Evolutionary conservation across 768 basidiomycete species (phyloP), one percentile per base, ranked within the genome.

Genomic region (Mycena vitilis): DNA sequence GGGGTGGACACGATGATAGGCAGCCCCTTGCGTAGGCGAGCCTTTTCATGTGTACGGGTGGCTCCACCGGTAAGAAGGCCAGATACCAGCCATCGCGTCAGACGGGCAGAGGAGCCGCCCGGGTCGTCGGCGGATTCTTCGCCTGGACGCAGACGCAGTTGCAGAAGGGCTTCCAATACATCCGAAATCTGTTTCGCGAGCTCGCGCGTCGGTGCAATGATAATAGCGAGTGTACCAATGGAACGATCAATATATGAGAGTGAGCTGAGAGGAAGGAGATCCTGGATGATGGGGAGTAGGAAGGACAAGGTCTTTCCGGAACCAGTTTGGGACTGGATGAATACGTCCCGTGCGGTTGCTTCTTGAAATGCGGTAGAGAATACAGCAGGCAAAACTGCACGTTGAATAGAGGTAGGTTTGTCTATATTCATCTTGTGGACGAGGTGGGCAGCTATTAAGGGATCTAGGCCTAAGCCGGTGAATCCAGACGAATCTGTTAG

Each of bases 1-100:
- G 98, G 98, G 0, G 98, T 99, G 10, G 95, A 91, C 30, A 99
- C 96, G 52, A 99, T 87, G 71, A 99, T 95, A 0, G 98, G 96
- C 20, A 97, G 78, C 52, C 98, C 98, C 79, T 99, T 99, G 47
- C 98, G 87, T 66, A 99, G 84, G 45, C 95, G 89, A 8, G 96
- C 95, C 78, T 99, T 99, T 81, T 99, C 98, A 80, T 99, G 98
- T 0, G 92, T 86, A 10, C 95, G 87, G 2, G 95, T 98, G 20
- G 95, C 89, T n/a, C 98, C 98, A 71, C 98, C 98, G 13, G 93
- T 94, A 11, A 99, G 86, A 12, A 99, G 81, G 7, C 97, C 95
- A 1, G 97, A 94, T 10, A 98, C 95, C 22, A 99, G 87, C 94
- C 95, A 98, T 44, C 98, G 89, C 0, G 96, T 94, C 62, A 94